Conservation (phyloP, 192 early-diverging fungal genomes). For the Coemansia sp. region DNA sequence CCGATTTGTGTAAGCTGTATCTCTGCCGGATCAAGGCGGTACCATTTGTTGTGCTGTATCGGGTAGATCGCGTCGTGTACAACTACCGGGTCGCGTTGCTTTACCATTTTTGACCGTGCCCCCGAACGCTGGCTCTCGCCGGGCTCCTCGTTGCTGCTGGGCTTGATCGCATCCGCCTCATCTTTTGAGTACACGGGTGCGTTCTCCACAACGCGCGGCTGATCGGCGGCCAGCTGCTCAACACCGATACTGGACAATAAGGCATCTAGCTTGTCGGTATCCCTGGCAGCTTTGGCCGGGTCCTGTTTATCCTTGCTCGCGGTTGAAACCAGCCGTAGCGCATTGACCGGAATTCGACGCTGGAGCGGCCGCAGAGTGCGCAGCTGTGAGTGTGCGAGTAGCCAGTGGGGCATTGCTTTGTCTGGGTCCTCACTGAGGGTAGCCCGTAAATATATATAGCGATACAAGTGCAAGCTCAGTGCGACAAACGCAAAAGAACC, state of each 20-base stretch:
- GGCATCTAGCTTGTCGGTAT: background rate
- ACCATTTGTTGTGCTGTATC: conserved; percentile 41
- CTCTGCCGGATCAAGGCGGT: conserved; percentile 21
- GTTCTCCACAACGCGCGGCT: conserved; percentile 13
- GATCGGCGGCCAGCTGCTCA: conserved; percentile 1
- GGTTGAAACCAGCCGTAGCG: background rate
- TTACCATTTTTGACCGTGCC: conserved; percentile 15
- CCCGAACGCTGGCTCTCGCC: conserved; percentile 8
- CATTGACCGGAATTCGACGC: background rate
- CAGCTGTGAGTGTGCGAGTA: background rate
- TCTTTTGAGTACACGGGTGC: conserved; percentile 36
- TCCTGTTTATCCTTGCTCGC: background rate
- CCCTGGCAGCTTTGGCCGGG: background rate
- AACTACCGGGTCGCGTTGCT: conserved; percentile 41
- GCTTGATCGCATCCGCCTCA: conserved; percentile 14
- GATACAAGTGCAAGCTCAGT: no score
- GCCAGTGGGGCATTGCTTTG: background rate
- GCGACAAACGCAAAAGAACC: no score
- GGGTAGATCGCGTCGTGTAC: conserved; percentile 30
- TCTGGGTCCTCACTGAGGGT: no score
- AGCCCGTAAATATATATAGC: no score
- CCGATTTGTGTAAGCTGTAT: conserved; percentile 16
- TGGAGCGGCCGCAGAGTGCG: background rate
- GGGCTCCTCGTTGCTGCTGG: background rate
- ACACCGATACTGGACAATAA: no score